These are phyloP conservation scores for Cladosporium sp. DNA, from an alignment of 2,329 filamentous ascomycete species.

Conservation along the genomic window DNA sequence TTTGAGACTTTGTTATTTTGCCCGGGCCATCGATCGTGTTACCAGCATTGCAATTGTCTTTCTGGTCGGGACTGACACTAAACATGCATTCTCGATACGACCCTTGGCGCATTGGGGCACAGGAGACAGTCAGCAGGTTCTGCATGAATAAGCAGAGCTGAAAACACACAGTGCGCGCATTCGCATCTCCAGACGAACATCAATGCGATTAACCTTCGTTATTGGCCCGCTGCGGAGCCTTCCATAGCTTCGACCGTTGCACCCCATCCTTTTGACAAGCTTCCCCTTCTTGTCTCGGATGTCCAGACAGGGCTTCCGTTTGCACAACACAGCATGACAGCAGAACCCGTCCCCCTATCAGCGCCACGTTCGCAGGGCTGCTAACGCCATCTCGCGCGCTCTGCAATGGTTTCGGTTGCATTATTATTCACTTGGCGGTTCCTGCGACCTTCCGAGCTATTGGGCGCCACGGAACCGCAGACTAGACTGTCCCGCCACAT, in stretches of 20 bases:
- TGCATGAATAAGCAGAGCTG: background rate
- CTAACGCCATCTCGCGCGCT: background rate
- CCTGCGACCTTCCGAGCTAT: slow-evolving; percentile 3
- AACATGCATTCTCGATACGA: background rate
- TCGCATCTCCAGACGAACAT: background rate
- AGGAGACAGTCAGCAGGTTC: background rate
- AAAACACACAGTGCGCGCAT: background rate
- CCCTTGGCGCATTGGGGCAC: background rate
- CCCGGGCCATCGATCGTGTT: no score
- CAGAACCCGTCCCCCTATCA: background rate
- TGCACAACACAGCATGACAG: background rate
- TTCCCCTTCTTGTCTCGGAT: slow-evolving; percentile 5
- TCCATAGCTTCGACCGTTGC: slow-evolving; percentile 1
- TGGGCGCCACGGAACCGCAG: background rate
- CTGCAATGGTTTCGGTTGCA: background rate
- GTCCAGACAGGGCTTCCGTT: background rate
- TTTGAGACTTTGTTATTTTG: slow-evolving; percentile 7
- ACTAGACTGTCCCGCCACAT: slow-evolving; percentile 1
- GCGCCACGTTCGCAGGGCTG: background rate
- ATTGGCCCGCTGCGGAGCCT: slow-evolving; percentile 1
- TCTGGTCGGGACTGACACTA: no score
- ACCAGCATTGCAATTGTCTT: no score
- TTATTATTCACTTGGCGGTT: slow-evolving; percentile 3
- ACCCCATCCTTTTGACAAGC: background rate
- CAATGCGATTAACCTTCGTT: background rate